These are phyloP conservation scores for Cryptococcus deneoformans DNA, from an alignment of 1,284 basidiomycete species.

Conservation along the genomic window DNA sequence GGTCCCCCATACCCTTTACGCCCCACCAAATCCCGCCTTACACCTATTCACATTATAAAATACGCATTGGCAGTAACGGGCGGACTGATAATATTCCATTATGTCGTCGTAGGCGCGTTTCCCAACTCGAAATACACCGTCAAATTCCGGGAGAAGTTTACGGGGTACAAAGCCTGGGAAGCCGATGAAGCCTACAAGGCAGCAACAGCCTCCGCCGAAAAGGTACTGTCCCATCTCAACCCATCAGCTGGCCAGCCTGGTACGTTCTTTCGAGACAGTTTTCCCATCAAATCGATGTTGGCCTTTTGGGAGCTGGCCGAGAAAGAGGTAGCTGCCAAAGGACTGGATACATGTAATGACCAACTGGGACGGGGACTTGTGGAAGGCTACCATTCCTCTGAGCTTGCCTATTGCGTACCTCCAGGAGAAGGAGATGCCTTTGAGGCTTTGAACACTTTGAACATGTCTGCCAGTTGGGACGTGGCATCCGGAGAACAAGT, in stretches of 20 bases:
- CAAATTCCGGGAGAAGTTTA: conserved; percentile 2
- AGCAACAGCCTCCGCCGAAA: conserved; percentile 3
- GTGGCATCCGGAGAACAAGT: not conserved
- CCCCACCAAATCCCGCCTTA: conserved; percentile 4
- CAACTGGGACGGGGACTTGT: conserved; percentile 31
- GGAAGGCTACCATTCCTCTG: conserved; percentile 22
- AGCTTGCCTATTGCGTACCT: conserved; percentile 25
- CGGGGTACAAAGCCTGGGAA: not conserved
- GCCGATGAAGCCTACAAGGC: not conserved
- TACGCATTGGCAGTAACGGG: conserved; percentile 7
- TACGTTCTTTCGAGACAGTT: conserved; percentile 33
- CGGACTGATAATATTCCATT: conserved; percentile 20
- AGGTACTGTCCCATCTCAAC: conserved; percentile 14
- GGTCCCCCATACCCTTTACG: conserved; percentile 6
- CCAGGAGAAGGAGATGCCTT: not conserved
- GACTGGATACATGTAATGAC: conserved; percentile 35
- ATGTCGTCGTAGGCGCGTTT: conserved; percentile 22
- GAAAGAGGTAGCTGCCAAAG: conserved; percentile 28
- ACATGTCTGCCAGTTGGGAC: not conserved
- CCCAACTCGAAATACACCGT: conserved; percentile 12
- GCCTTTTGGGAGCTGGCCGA: conserved; percentile 38
- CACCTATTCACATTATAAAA: conserved; percentile 13
- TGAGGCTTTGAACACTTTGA: not conserved
- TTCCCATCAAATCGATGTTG: conserved; percentile 30
- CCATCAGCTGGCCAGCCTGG: conserved; percentile 25